Evolutionary conservation across 1,284 basidiomycete species (phyloP).

Genomic region (Lentinus polychrous): DNA sequence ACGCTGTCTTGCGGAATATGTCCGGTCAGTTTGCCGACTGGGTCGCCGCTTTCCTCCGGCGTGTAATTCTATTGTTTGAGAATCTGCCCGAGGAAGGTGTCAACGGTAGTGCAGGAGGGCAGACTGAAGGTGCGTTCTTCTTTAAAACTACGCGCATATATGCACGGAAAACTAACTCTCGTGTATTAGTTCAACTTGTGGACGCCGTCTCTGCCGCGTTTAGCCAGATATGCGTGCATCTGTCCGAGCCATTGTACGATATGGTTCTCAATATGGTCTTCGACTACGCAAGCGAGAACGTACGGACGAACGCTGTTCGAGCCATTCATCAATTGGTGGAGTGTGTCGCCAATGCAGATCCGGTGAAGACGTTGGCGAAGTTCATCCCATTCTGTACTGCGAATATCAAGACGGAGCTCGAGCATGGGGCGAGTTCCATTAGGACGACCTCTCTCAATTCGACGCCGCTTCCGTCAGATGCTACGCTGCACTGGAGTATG

Average conservation of each 20-base stretch:
- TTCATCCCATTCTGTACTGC: constrained; percentile 71
- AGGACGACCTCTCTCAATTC: constrained; percentile 75
- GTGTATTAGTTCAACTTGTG: constrained; percentile 50
- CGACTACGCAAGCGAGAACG: constrained; percentile 71
- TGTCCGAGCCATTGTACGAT: constrained; percentile 80
- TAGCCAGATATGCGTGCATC: constrained; percentile 74
- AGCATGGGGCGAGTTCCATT: constrained; percentile 80
- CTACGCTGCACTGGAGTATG: constrained; percentile 85
- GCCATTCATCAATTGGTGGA: constrained; percentile 84
- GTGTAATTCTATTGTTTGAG: constrained; percentile 80
- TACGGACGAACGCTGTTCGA: constrained; percentile 79
- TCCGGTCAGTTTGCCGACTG: constrained; percentile 69
- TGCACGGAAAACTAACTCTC: not conserved
- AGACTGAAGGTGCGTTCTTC: constrained; percentile 46
- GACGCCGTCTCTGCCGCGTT: constrained; percentile 64
- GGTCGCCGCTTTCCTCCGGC: constrained; percentile 77
- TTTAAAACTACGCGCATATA: not conserved
- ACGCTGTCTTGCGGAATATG: constrained; percentile 54
- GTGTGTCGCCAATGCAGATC: constrained; percentile 79
- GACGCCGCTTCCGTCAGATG: constrained; percentile 73
- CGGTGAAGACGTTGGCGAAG: constrained; percentile 68
- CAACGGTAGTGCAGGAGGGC: constrained; percentile 45
- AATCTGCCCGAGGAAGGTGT: constrained; percentile 82
- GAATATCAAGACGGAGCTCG: constrained; percentile 74
- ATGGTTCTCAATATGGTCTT: constrained; percentile 78